Evolutionary conservation across 148 eudicot species (phyloP).

Genomic region (Polygonum maritimum): DNA sequence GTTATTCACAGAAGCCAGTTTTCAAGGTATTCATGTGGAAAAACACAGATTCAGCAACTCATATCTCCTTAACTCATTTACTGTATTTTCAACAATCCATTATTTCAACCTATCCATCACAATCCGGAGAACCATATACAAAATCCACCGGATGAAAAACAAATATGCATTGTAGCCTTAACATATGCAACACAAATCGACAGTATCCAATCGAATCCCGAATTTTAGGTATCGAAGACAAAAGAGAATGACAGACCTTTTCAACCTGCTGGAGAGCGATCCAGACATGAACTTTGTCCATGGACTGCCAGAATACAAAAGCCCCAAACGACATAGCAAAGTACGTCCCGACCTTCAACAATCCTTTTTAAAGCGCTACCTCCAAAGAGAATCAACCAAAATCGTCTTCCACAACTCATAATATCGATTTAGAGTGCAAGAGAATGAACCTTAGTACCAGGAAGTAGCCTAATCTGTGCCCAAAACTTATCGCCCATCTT

Average conservation of each 20-base stretch:
- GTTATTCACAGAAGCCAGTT: background rate
- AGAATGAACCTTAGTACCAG: too few species aligned
- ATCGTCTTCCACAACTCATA: too few species aligned
- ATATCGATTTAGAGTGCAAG: too few species aligned
- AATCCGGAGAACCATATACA: background rate
- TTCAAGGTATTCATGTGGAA: background rate
- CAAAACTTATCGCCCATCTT: too few species aligned
- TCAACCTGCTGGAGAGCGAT: slow-evolving; percentile 94
- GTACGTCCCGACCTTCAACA: slow-evolving; percentile 54
- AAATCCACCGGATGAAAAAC: background rate
- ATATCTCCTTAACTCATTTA: background rate
- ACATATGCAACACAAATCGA: background rate
- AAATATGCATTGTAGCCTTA: background rate
- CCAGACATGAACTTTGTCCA: slow-evolving; percentile 96
- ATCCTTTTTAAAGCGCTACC: too few species aligned
- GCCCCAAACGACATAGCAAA: slow-evolving; percentile 84
- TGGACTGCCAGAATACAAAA: slow-evolving; percentile 76
- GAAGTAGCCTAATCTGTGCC: too few species aligned
- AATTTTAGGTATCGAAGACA: slow-evolving; percentile 15
- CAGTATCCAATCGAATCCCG: background rate
- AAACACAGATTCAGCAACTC: background rate
- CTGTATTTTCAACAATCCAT: background rate
- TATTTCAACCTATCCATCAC: background rate
- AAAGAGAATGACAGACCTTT: slow-evolving; percentile 37
- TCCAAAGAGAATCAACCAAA: too few species aligned